A percentile compares a stretch with the other conserved stretches of the same genome.
Evolutionary conservation across 2,329 filamentous ascomycete species (phyloP).

Genomic region (Fusarium caatingaense): DNA sequence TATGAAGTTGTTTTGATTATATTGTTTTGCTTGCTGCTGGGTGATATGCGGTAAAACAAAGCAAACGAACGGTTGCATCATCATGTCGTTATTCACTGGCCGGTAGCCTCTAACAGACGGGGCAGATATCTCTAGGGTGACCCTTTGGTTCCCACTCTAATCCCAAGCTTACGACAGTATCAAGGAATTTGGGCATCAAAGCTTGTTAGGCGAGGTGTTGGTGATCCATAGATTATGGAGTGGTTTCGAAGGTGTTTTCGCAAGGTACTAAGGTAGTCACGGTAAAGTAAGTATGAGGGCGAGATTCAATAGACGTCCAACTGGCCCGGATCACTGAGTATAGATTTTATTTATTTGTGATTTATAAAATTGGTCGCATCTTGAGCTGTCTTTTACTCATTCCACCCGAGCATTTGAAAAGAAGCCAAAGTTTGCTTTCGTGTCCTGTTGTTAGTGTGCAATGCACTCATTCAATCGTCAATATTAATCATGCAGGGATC

Average conservation of each 20-base stretch:
- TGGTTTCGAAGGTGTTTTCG: not conserved
- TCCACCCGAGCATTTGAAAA: not conserved
- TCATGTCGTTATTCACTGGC: slow-evolving; percentile 13
- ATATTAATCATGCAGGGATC: slow-evolving; percentile 10
- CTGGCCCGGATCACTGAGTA: not conserved
- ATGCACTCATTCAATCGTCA: not conserved
- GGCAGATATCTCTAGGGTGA: not conserved
- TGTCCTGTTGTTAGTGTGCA: not conserved
- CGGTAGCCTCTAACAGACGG: slow-evolving; percentile 1
- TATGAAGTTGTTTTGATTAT: slow-evolving; percentile 3
- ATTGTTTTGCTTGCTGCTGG: not conserved
- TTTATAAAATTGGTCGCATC: too few species aligned
- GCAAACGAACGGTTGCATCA: slow-evolving; percentile 16
- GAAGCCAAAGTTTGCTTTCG: not conserved
- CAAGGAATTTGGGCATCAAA: slow-evolving; percentile 6
- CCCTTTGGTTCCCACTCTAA: slow-evolving; percentile 16
- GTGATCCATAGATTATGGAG: not conserved
- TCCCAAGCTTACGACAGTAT: slow-evolving; percentile 7
- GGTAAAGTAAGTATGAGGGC: not conserved
- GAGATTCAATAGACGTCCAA: not conserved
- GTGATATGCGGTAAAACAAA: not conserved
- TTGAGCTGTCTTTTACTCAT: not conserved
- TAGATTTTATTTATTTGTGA: not conserved
- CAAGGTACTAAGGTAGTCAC: not conserved
- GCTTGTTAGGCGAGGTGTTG: not conserved